Evolutionary conservation across 805 yeast species (phyloP).

Genomic region (Lipomyces spencermartinsiae): DNA sequence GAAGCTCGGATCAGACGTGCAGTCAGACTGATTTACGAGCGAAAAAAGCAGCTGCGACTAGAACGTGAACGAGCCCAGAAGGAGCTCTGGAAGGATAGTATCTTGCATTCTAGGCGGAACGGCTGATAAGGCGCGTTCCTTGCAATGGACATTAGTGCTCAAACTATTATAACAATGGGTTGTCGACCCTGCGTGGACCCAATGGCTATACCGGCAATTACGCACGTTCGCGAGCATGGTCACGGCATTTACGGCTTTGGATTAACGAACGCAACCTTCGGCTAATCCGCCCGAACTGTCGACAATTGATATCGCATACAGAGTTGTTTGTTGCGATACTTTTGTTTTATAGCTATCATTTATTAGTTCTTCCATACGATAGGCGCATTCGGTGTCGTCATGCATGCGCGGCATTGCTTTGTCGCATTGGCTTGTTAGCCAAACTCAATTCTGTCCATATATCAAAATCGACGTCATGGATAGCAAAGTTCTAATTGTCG

Average conservation of each 20-base stretch:
- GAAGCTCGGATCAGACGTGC: slow-evolving; percentile 34
- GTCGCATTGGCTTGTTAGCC: neutral
- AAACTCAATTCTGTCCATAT: neutral
- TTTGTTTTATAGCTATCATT: neutral
- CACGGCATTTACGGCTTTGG: too few species aligned
- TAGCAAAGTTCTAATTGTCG: neutral
- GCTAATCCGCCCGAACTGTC: too few species aligned
- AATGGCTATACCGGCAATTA: too few species aligned
- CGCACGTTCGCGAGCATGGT: too few species aligned
- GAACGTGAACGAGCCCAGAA: neutral
- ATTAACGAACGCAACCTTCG: too few species aligned
- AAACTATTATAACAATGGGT: neutral
- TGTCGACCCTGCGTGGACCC: too few species aligned
- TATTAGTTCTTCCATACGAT: too few species aligned
- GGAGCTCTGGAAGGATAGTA: neutral
- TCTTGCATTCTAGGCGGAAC: neutral
- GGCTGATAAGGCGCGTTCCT: neutral
- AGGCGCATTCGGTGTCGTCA: too few species aligned
- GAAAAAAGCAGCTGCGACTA: slow-evolving; percentile 31
- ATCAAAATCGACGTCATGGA: neutral
- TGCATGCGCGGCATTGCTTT: neutral
- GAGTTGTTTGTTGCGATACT: neutral
- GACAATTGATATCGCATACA: too few species aligned
- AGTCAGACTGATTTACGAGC: slow-evolving; percentile 37
- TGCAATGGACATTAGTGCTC: neutral